Evolutionary conservation across 208 protist genomes (phyloP).

Genomic region (Leishmania lainsoni): DNA sequence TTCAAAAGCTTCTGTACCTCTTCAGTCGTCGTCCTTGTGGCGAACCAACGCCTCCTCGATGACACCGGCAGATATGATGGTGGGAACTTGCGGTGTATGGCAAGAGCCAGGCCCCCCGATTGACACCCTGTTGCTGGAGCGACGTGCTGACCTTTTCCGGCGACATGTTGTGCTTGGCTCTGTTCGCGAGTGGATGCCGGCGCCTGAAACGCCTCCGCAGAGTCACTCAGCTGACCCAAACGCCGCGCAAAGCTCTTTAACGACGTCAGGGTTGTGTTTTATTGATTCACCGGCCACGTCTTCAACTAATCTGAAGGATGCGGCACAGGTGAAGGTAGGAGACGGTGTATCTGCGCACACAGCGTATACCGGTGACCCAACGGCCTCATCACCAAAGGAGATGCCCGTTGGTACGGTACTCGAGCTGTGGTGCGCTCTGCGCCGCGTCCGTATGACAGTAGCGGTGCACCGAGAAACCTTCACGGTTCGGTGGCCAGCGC

Average conservation of each 20-base stretch:
- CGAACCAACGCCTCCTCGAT: not conserved
- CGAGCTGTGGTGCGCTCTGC: slow-evolving; percentile 77
- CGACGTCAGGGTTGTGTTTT: not conserved
- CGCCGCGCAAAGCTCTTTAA: not conserved
- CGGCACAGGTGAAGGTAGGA: not conserved
- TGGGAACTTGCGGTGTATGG: slow-evolving; percentile 15
- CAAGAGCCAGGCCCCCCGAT: slow-evolving; percentile 30
- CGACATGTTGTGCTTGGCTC: slow-evolving; percentile 37
- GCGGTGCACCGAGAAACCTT: slow-evolving; percentile 64
- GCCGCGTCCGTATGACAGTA: slow-evolving; percentile 69
- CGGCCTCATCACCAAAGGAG: not conserved
- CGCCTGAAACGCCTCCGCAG: not conserved
- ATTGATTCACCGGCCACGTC: not conserved
- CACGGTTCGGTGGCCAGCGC: slow-evolving; percentile 82
- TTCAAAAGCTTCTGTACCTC: not conserved
- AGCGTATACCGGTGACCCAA: not conserved
- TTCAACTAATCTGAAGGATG: not conserved
- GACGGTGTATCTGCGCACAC: not conserved
- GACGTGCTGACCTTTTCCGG: slow-evolving; percentile 38
- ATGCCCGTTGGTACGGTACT: slow-evolving; percentile 35
- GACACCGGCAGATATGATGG: not conserved
- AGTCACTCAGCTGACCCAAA: not conserved
- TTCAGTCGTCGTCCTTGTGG: not conserved
- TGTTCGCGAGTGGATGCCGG: slow-evolving; percentile 13
- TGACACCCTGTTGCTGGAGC: slow-evolving; percentile 52